Evolutionary conservation across 2,329 filamentous ascomycete genomes (phyloP), one percentile per base, ranked within the genome.

Genomic region (Fusarium pseudograminearum): DNA sequence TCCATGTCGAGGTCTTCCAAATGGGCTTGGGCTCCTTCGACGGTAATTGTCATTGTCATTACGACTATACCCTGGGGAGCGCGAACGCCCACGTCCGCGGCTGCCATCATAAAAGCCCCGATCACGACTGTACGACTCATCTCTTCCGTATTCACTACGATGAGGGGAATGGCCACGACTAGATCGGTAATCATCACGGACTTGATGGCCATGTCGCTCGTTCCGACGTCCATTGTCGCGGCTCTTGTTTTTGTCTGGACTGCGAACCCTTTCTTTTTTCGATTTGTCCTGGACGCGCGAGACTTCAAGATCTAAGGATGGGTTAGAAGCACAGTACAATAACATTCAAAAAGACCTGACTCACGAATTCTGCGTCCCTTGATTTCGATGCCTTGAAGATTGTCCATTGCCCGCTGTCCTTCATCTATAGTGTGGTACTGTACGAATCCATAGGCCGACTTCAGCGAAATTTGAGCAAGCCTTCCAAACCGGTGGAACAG

Each of bases 381-480:
- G 38, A 98, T 89, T 69, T 93, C 88, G 41, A 89, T 87, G 12
- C 93, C 93, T 79, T 98, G 93, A 65, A 98, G 89, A 36, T 86
- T 86, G 36, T 91, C 85, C 73, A 98, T 86, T 7, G 95, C 95
- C 46, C 85, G 84, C 59, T 87, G 84, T 69, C 94, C 97, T 75
- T 95, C 91, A 4, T 87, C 84, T 6, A 90, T 83, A 31, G 93
- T 90, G 70, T 97, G 86, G 71, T 97, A 99, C 78, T 98, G 96
- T 36, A 98, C 94, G 77, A 98, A 99, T 3, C 96, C 96, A 80
- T 97, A 98, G 3, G 94, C 94, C 71, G 96, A 94, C 80, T 98
- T 98, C 73, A 98, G 93, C 1, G 94, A 97, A 64, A 98, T 96
- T 78, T 99, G 96, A 3, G 94, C 95, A 47, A 99, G 84, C 65